Evolutionary conservation across 2,329 filamentous ascomycete species (phyloP), one percentile per base, ranked within the genome.

Genomic region (Zalaria obscura): DNA sequence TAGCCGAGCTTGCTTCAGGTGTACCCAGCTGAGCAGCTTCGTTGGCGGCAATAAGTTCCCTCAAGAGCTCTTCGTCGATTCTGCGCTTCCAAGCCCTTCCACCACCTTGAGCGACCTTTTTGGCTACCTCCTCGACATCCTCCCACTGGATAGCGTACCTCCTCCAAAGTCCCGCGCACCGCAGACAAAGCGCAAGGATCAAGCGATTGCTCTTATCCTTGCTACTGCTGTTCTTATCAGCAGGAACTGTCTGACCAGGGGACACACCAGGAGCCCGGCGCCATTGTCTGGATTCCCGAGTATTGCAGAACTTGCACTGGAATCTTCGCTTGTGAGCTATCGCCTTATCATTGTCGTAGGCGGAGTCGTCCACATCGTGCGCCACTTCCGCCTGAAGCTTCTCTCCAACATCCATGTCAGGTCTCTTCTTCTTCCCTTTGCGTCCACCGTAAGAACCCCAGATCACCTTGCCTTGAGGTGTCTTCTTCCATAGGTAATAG

Each of bases 401-500:
- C 27, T 76, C 76, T 10, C 75, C 73, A 5, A 75, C 73, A 37
- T 78, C 80, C 36, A 63, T 48, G 42, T 63, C 64, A 28, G 62
- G 58, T 25, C 62, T 60, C 52, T 78, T 81, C 62, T 91, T 94
- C 60, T 89, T 93, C 43, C 85, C 84, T 57, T 93, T 93, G 36
- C 89, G 77, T 7, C 84, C 86, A 39, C 84, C 78, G 53, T 83
- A 94, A 49, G 79, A 84, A 45, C 86, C 86, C 88, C 91, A 95
- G 25, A 98, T 78, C 52, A 91, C 78, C 55, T 76, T 80, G 34
- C 91, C 91, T 44, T 80, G 78, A 2, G 81, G 73, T 0, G 86
- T 86, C 63, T 96, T 96, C 66, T 98, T 98, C 91, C 91, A 98
- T 49, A 84, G 84, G 59, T 98, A 98, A 62, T 96, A 98, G 57